These are phyloP conservation scores for Oryza longistaminata DNA, from an alignment of 176 grass and related monocot species.

Conservation along the genomic window DNA sequence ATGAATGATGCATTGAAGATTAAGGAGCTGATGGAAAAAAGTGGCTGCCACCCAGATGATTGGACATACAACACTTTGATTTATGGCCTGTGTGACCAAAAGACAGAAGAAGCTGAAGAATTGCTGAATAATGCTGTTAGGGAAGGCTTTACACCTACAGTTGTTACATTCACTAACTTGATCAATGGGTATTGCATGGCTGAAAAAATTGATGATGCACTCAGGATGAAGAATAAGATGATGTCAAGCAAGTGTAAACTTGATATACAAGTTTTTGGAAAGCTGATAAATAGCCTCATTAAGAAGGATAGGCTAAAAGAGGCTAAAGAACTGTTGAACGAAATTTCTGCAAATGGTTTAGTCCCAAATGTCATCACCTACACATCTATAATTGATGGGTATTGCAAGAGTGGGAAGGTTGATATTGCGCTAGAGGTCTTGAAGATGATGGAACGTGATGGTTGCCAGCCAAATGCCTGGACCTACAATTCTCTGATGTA, in stretches of 20 bases:
- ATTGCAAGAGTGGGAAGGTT: slow-evolving; percentile 67
- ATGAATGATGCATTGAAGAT: slow-evolving; percentile 45
- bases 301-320: slow-evolving; percentile 56
- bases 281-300: slow-evolving; percentile 53
- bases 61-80: slow-evolving; percentile 63
- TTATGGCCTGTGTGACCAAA: slow-evolving; percentile 45
- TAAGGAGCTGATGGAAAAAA: slow-evolving; percentile 57
- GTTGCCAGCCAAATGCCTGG: slow-evolving; percentile 62
- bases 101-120: slow-evolving; percentile 47
- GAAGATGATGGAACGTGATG: slow-evolving; percentile 62
- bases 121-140: slow-evolving; percentile 54
- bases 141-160: slow-evolving; percentile 45
- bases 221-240: slow-evolving; percentile 62
- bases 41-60: slow-evolving; percentile 42
- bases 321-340: slow-evolving; percentile 50
- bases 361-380: slow-evolving; percentile 77
- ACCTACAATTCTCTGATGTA: slow-evolving; percentile 75
- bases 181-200: slow-evolving; percentile 64
- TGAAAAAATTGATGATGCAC: slow-evolving; percentile 52
- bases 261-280: slow-evolving; percentile 51
- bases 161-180: slow-evolving; percentile 60
- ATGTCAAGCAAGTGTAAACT: slow-evolving; percentile 47
- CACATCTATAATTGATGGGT: slow-evolving; percentile 80
- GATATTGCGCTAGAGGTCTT: slow-evolving; percentile 58
- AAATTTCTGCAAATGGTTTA: slow-evolving; percentile 53